phyloP scores from a whole-genome alignment of 768 basidiomycete species.

The Kockovaella imperatae region DNA sequence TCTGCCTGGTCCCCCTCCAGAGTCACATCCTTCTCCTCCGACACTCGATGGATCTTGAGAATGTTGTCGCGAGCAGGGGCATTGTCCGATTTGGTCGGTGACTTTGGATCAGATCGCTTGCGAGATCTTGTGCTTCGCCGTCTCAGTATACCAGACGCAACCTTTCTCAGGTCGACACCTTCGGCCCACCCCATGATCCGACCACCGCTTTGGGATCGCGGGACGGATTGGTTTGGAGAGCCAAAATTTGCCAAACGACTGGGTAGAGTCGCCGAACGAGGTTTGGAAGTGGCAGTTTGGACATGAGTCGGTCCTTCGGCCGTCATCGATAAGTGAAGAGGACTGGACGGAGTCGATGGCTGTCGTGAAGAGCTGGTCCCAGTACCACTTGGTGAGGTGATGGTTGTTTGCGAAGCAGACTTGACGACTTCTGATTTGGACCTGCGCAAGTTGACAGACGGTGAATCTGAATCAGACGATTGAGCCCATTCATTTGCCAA shows the following conservation, averaged over 20 bases:
- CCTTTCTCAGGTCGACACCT: conserved; percentile 16
- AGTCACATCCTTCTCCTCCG: too few relatives aligned
- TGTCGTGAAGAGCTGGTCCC: neutral
- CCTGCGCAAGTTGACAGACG: conserved; percentile 15
- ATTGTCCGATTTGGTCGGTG: too few relatives aligned
- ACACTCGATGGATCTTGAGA: too few relatives aligned
- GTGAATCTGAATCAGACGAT: conserved; percentile 21
- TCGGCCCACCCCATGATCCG: conserved; percentile 4
- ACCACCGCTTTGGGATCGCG: too few relatives aligned
- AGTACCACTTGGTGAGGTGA: conserved; percentile 3
- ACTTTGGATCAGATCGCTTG: too few relatives aligned
- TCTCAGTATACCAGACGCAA: conserved; percentile 16
- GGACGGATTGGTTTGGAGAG: too few relatives aligned
- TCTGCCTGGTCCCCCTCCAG: too few relatives aligned
- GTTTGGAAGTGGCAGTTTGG: conserved; percentile 9
- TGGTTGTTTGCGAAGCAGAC: conserved; percentile 1
- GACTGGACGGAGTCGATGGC: conserved; percentile 4
- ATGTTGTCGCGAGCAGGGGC: too few relatives aligned
- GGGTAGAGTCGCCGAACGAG: conserved; percentile 35
- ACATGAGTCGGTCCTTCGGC: neutral
- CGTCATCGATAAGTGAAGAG: neutral
- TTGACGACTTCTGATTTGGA: conserved; percentile 24
- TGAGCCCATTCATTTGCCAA: conserved; percentile 37
- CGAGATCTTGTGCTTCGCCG: too few relatives aligned
- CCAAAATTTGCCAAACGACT: conserved; percentile 6